Percentiles rank a stretch among this genome's conserved stretches.
Conservation (phyloP, 2,329 filamentous ascomycete species). For the Phialophora tarda region DNA sequence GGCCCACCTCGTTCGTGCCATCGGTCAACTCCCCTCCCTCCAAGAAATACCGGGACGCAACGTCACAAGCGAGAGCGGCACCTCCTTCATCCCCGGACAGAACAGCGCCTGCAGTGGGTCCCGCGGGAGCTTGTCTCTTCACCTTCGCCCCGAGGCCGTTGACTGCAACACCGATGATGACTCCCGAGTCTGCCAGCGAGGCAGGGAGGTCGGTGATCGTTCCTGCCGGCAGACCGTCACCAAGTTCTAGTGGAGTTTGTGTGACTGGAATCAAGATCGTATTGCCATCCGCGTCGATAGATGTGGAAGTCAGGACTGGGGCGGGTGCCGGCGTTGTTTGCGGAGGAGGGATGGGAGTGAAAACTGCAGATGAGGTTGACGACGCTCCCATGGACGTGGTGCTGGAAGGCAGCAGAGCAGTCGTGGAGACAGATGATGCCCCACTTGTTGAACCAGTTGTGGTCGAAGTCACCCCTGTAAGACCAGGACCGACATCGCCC, state of each 20-base stretch:
- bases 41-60: conserved; percentile 30
- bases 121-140: conserved; percentile 26
- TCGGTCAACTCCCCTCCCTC: conserved; percentile 24
- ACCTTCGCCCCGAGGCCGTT: conserved; percentile 18
- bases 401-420: background rate
- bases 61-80: conserved; percentile 28
- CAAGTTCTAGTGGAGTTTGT: conserved; percentile 29
- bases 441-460: background rate
- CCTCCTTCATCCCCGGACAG: conserved; percentile 25
- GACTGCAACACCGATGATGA: conserved; percentile 31
- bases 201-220: conserved; percentile 29
- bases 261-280: conserved; percentile 24
- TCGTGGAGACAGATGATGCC: background rate
- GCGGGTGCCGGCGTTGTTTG: conserved; percentile 22
- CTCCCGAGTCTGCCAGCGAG: conserved; percentile 11
- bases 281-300: conserved; percentile 27
- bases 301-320: conserved; percentile 19
- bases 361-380: conserved; percentile 19
- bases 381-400: conserved; percentile 15
- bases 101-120: conserved; percentile 15
- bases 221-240: conserved; percentile 33
- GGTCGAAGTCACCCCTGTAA: conserved; percentile 7
- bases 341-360: conserved; percentile 26
- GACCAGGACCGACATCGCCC: conserved; percentile 1
- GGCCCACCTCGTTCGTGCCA: conserved; percentile 31